Base-by-base conservation (phyloP, 306 rosid species). In the Urtica urens region DNA sequence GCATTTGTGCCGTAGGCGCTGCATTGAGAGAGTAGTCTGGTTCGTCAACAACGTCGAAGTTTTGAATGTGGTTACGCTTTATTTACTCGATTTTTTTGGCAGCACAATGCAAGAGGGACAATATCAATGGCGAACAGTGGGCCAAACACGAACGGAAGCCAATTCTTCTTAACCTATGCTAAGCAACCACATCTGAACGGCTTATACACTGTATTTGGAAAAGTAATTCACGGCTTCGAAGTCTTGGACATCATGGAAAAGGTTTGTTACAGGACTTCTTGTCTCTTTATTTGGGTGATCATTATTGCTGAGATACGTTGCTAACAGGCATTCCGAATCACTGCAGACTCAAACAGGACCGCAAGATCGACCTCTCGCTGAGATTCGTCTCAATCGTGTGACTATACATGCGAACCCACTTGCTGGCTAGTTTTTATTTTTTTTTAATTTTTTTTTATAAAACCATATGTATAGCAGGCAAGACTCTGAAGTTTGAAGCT, bases 201-300 rank as follows among this genome's bases (percentile, higher is more conserved):
- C 19, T 44, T 75, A 41, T 81, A 90, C 59, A 85, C 95, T 15
- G 71, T 85, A 44, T 85, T 90, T 69, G 99, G 99, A 18, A 70
- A 71, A 70, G 99, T 85, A 7, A 90, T 90, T 46, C 99, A 90
- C 67, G 95, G 99, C 34, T 90, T 90, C 58, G 99, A 90, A 80
- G 92, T 90, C 49, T 87, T 90, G 48, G 95, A 90, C 69, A 70
- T 90, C 68, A 90, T 90, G 95, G 99, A 90, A 73, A 90, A 90
- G 99, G 31, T 44, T 33, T 56, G 45, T 38, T 43, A 12, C 21
- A 4, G 46, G 47, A 6, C 26, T 37, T 5, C 40, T 7, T 30
- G 12, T 9, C n/a, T n/a, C n/a, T 26, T 45, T 15, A 13, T 38
- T 51, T 39, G 2, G 3, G 46, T 8, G 38, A 26, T 54, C 12